Percentiles rank a stretch among this genome's conserved stretches.
phyloP scores from a whole-genome alignment of 1,284 basidiomycete species.

The Ustilago bromivora region DNA sequence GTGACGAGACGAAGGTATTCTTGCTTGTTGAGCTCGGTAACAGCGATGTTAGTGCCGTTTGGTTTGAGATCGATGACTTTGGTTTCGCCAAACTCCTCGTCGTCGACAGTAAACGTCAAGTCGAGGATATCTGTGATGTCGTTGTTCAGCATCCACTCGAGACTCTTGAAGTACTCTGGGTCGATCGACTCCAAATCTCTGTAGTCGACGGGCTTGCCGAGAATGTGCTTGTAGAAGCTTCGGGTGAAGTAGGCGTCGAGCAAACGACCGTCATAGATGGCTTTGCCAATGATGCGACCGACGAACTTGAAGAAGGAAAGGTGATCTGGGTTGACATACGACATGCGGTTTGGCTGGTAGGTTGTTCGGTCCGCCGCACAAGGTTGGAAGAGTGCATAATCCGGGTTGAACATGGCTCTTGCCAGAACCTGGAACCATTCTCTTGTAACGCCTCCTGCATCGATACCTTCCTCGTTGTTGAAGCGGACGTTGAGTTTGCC shows the following conservation, averaged over 20 bases:
- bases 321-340: slow-evolving; percentile 85
- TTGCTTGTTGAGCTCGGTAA: slow-evolving; percentile 86
- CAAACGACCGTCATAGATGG: slow-evolving; percentile 92
- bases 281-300: slow-evolving; percentile 93
- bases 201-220: slow-evolving; percentile 66
- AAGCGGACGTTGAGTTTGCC: slow-evolving; percentile 97
- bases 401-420: slow-evolving; percentile 99
- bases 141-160: slow-evolving; percentile 71
- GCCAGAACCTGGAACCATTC: slow-evolving; percentile 99
- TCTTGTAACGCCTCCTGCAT: slow-evolving; percentile 96
- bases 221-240: slow-evolving; percentile 72
- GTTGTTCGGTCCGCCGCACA: slow-evolving; percentile 86
- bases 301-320: slow-evolving; percentile 99
- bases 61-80: slow-evolving; percentile 66
- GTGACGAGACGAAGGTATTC: slow-evolving; percentile 94
- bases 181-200: slow-evolving; percentile 67
- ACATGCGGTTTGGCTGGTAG: slow-evolving; percentile 96
- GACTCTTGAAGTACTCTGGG: slow-evolving; percentile 85
- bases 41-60: slow-evolving; percentile 58
- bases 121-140: slow-evolving; percentile 78
- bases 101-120: slow-evolving; percentile 88
- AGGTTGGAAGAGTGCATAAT: slow-evolving; percentile 97
- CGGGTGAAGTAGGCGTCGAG: slow-evolving; percentile 94
- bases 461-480: slow-evolving; percentile 96
- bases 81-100: slow-evolving; percentile 76